phyloP scores from a whole-genome alignment of 208 protist species.

The Phytomonas sp. region DNA sequence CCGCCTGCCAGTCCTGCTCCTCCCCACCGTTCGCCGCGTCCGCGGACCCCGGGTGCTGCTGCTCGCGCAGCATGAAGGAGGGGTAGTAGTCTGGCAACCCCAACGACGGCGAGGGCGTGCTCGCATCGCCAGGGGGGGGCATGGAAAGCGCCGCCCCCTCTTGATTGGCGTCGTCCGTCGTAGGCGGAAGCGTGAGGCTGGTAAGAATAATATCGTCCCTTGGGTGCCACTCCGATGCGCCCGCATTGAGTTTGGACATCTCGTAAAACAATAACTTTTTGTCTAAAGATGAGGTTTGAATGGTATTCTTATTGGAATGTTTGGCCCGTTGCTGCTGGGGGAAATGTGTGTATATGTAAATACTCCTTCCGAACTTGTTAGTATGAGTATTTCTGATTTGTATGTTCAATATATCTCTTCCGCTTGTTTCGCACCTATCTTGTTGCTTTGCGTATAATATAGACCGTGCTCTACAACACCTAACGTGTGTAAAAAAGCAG shows the following conservation, averaged over 20 bases:
- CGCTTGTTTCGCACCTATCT: neutral
- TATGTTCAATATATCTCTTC: neutral
- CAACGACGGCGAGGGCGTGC: neutral
- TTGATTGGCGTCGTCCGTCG: conserved; percentile 18
- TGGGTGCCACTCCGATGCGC: conserved; percentile 77
- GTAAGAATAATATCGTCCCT: conserved; percentile 24
- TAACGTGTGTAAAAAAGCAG: neutral
- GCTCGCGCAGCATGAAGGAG: conserved; percentile 22
- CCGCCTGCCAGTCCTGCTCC: conserved; percentile 43
- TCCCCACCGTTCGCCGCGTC: conserved; percentile 8
- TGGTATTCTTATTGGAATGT: neutral
- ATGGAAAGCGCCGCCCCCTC: neutral
- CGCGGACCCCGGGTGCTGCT: conserved; percentile 15
- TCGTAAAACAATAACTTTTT: neutral
- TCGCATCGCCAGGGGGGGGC: neutral
- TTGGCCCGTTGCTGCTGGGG: neutral
- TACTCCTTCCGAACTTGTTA: neutral
- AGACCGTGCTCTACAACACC: neutral
- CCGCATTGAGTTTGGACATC: conserved; percentile 59
- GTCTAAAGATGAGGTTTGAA: neutral
- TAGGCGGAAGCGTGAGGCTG: conserved; percentile 31
- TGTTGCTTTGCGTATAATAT: neutral
- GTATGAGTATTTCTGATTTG: neutral
- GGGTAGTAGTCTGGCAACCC: conserved; percentile 4
- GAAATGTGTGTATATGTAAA: neutral